These are phyloP conservation scores for Radiomyces spectabilis DNA, from an alignment of 192 early-diverging fungal genomes.

Conservation along the genomic window DNA sequence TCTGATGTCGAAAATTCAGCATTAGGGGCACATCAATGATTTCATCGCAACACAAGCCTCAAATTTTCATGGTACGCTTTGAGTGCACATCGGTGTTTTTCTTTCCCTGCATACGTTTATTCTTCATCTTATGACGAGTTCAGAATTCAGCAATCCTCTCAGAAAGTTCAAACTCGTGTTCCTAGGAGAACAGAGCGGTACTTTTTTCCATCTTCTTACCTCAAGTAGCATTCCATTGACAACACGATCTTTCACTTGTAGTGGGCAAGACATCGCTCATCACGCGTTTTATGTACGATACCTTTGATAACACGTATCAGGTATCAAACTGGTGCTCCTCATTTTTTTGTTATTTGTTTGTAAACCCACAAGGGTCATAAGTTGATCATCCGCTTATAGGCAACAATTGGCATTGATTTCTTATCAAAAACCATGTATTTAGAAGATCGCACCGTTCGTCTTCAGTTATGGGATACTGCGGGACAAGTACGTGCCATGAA, in stretches of 20 bases:
- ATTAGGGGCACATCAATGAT: neutral
- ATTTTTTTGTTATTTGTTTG: neutral
- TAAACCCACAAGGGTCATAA: neutral
- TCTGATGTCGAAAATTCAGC: neutral
- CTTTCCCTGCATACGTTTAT: neutral
- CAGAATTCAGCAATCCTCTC: constrained; percentile 47
- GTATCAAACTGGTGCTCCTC: constrained; percentile 18
- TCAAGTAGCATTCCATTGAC: neutral
- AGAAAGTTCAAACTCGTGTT: constrained; percentile 99
- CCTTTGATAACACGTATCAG: constrained; percentile 99
- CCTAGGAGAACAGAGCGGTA: constrained; percentile 98
- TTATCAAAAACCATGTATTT: constrained; percentile 99
- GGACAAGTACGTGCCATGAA: constrained; percentile 57
- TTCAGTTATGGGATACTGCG: constrained; percentile 99
- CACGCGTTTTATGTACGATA: constrained; percentile 99
- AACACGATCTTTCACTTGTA: constrained; percentile 18
- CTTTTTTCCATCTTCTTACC: constrained; percentile 3
- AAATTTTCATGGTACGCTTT: neutral
- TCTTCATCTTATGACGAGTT: constrained; percentile 1
- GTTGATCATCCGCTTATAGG: constrained; percentile 38
- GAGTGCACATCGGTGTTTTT: neutral
- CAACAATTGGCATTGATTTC: constrained; percentile 99
- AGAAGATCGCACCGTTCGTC: constrained; percentile 92
- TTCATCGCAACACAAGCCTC: neutral
- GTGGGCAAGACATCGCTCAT: constrained; percentile 99